Conservation (phyloP, 257 asterid species). For the Solanum chilense region DNA sequence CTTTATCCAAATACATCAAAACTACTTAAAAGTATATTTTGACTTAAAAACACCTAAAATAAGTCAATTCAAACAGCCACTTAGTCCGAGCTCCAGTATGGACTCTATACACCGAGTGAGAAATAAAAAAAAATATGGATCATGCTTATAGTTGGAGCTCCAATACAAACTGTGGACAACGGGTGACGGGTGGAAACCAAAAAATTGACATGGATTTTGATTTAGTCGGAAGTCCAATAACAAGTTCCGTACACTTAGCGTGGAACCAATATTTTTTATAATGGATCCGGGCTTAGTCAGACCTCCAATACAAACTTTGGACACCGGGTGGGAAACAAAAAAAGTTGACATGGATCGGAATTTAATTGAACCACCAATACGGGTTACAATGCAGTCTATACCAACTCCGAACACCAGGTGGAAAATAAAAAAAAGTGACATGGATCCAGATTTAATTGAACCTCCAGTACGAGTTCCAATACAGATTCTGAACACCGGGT, state of each 20-base stretch:
- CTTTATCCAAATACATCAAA: too few relatives aligned
- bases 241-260: neutral
- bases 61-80: too few relatives aligned
- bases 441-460: neutral
- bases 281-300: neutral
- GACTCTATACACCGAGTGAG: neutral
- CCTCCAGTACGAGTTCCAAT: neutral
- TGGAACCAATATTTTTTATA: too few relatives aligned
- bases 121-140: neutral
- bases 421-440: neutral
- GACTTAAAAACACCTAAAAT: too few relatives aligned
- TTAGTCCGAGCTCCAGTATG: neutral
- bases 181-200: neutral
- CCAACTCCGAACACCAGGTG: neutral
- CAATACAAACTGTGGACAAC: neutral
- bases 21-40: too few relatives aligned
- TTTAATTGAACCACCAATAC: neutral
- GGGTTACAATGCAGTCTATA: neutral
- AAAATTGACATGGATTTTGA: neutral
- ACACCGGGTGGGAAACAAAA: neutral
- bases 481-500: neutral
- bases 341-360: rapidly evolving
- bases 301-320: neutral
- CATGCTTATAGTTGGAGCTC: neutral
- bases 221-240: neutral